Base-by-base conservation (phyloP, 148 eudicot species). In the Dianthus caryophyllus region DNA sequence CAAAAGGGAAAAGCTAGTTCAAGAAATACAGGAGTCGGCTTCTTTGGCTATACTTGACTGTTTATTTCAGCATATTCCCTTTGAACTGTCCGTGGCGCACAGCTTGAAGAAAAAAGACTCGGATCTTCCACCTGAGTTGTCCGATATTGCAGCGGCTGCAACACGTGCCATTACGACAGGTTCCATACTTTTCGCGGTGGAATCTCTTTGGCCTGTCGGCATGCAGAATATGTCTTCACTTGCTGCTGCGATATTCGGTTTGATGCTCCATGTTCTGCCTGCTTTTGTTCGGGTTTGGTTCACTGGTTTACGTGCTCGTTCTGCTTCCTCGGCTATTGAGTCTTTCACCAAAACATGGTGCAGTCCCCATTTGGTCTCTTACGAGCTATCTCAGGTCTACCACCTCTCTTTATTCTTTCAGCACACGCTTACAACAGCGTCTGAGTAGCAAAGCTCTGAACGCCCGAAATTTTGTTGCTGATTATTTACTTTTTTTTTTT, bases 261-360 rank as follows among this genome's bases (percentile, higher is more conserved):
- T 88, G 71, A 90, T 94, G 97, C 90, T 94, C 70, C 77, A 82
- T 71, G 82, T 81, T 55, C 88, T 94, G 72, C 99, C 99, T 52
- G 99, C 97, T 71, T 88, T 90, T 75, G 96, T 94, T 29, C 83
- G 99, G 65, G 90, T 73, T 52, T 94, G 99, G 99, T 90, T 90
- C 74, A 84, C 79, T 77, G 82, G 88, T 70, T 75, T 94, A 78
- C 97, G 99, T 69, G 96, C 86, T 74, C 93, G 99, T 47, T 79
- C 88, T 61, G 76, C 73, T 38, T 82, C 88, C 67, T 77, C 84
- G 67, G 82, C 92, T 2, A 82, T 94, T 64, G 99, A 94, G 79
- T 79, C 82, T 58, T 94, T 94, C 80, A 86, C 99, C 14, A 90
- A 77, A 78, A 56, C 79, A 44, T 88, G 97, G 90, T 94, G 99